Evolutionary conservation across 148 eudicot genomes (phyloP).

Genomic region (Linanthus parryae): DNA sequence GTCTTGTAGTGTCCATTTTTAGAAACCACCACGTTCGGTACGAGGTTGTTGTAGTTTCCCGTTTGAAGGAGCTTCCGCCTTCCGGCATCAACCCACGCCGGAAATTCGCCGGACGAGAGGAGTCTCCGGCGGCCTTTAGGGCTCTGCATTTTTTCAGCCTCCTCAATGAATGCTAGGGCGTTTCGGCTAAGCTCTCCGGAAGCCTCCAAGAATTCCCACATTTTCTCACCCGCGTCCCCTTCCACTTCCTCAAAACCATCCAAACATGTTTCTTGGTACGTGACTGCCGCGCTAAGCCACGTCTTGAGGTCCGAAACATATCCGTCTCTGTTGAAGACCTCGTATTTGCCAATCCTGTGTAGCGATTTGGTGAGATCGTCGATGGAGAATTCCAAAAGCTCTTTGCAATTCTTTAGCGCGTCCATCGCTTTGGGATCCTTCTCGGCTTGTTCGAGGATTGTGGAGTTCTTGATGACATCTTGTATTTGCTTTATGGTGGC

Average conservation of each 20-base stretch:
- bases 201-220: conserved; percentile 8
- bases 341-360: conserved; percentile 8
- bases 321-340: conserved; percentile 4
- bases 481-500: conserved; percentile 15
- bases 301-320: conserved; percentile 32
- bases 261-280: conserved; percentile 40
- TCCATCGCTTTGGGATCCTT: conserved; percentile 25
- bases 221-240: conserved; percentile 32
- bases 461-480: conserved; percentile 16
- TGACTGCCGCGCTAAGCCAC: conserved; percentile 49
- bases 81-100: conserved; percentile 16
- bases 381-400: conserved; percentile 23
- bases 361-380: conserved; percentile 31
- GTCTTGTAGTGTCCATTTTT: conserved; percentile 56
- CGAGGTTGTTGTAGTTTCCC: background rate
- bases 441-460: conserved; percentile 9
- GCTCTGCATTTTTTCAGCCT: too few relatives aligned
- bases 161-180: conserved; percentile 14
- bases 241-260: conserved; percentile 33
- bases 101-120: conserved; percentile 8
- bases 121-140: background rate
- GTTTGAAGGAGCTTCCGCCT: conserved; percentile 16
- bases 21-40: conserved; percentile 58
- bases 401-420: conserved; percentile 25
- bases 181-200: conserved; percentile 13